Conservation (phyloP, 495 filamentous ascomycete species). For the Penicillium samsonianum region DNA sequence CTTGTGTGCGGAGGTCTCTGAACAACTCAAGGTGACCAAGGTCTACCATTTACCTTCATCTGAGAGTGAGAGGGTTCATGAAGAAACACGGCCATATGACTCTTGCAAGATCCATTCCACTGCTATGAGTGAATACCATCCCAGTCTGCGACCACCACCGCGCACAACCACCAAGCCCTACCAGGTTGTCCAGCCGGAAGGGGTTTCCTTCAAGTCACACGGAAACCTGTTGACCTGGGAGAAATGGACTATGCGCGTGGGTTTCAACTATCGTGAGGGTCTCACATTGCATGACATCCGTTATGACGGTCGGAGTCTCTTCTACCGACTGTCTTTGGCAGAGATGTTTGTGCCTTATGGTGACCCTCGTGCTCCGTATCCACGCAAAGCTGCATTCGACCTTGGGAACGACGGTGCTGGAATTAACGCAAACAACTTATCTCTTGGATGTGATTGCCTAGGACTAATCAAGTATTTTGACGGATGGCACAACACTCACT, state of each 20-base stretch:
- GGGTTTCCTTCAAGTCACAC: constrained; percentile 56
- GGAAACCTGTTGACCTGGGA: constrained; percentile 58
- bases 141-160: constrained; percentile 51
- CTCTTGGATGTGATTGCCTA: constrained; percentile 61
- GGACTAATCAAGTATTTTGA: constrained; percentile 66
- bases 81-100: constrained; percentile 28
- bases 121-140: constrained; percentile 62
- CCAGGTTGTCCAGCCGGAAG: constrained; percentile 75
- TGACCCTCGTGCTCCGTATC: constrained; percentile 64
- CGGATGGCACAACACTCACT: constrained; percentile 52
- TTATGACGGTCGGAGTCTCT: constrained; percentile 65
- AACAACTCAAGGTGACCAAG: constrained; percentile 57
- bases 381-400: constrained; percentile 69
- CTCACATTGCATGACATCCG: constrained; percentile 62
- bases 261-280: constrained; percentile 66
- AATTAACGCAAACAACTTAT: constrained; percentile 65
- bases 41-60: constrained; percentile 42
- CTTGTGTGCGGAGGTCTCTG: constrained; percentile 65
- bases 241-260: constrained; percentile 66
- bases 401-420: constrained; percentile 68
- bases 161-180: constrained; percentile 69
- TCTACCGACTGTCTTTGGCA: constrained; percentile 71
- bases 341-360: constrained; percentile 73
- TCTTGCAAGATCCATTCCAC: constrained; percentile 45
- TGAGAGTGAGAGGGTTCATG: constrained; percentile 26